Base-by-base conservation (phyloP, 768 basidiomycete species). In the Lentinula boryana region DNA sequence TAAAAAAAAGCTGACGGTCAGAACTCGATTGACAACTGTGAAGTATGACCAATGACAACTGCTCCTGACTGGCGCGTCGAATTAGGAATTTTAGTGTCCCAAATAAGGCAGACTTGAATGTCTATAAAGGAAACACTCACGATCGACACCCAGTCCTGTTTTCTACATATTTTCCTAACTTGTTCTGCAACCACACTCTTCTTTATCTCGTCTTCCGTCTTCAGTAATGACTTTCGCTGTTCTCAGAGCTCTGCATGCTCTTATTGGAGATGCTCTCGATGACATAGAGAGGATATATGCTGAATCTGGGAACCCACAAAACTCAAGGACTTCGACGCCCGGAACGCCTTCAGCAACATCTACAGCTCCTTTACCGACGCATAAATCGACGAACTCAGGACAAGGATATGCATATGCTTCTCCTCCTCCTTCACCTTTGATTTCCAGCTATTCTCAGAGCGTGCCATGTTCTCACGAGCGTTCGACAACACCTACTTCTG, bases 191-290 rank as follows among this genome's bases (percentile, higher is more conserved):
- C 12, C 38, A 41, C 21, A 23, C 9, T 43, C 35, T 55, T 36
- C 32, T 15, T 7, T 33, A 23, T 13, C 31, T 35, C n/a, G 4
- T 15, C 57, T 15, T 38, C 48, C 12, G 36, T 36, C 53, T 55
- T 54, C 43, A 60, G 44, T 71, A 63, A 82, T 82, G 83, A 86
- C 88, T 56, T 84, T 91, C 65, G 77, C 84, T 33, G 76, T 79
- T 58, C 80, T 91, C 58, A 82, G 82, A 50, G 81, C 83, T 36
- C 80, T 90, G 46, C 84, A 88, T 63, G 71, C 79, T 63, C 80
- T 90, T 67, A 81, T 91, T 65, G 85, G 83, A 66, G 78, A 86
- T 64, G 87, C 88, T 27, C 72, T 90, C 63, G 80, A 84, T 71
- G 85, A 88, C 65, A 86, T 91, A 15, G 84, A 89, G 70, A 75